A percentile compares a stretch with the other conserved stretches of the same genome.
These are phyloP conservation scores for Capsicum chinense DNA, from an alignment of 257 asterid genomes.

Conservation along the genomic window DNA sequence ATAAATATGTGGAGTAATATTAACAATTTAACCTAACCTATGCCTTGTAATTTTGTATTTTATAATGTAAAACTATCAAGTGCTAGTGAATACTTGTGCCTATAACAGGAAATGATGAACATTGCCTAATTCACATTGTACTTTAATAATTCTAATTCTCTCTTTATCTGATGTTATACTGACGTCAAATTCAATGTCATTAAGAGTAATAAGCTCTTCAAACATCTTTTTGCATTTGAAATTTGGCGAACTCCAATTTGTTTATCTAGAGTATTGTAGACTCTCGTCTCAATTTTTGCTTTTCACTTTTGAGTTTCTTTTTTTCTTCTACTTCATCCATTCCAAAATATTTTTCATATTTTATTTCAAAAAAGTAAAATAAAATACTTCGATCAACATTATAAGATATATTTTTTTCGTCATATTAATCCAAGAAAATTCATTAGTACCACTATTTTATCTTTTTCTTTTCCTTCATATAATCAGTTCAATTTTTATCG, in stretches of 20 bases:
- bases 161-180: background rate
- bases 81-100: background rate
- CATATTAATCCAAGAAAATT: no score
- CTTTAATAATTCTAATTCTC: background rate
- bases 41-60: background rate
- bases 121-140: conserved; percentile 6
- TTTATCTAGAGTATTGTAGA: background rate
- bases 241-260: background rate
- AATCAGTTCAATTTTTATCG: background rate
- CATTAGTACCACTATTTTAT: background rate
- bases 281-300: no score
- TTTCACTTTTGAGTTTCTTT: background rate
- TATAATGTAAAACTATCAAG: background rate
- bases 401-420: no score
- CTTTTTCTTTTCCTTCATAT: background rate
- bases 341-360: no score
- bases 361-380: background rate
- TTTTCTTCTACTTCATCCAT: background rate
- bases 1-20: background rate
- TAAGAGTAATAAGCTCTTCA: background rate
- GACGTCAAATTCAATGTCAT: background rate
- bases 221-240: background rate
- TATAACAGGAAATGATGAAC: conserved; percentile 12
- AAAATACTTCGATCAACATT: background rate
- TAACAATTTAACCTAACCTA: background rate